These are phyloP conservation scores for Salix udensis DNA, from an alignment of 345 rosid genomes.

Conservation along the genomic window DNA sequence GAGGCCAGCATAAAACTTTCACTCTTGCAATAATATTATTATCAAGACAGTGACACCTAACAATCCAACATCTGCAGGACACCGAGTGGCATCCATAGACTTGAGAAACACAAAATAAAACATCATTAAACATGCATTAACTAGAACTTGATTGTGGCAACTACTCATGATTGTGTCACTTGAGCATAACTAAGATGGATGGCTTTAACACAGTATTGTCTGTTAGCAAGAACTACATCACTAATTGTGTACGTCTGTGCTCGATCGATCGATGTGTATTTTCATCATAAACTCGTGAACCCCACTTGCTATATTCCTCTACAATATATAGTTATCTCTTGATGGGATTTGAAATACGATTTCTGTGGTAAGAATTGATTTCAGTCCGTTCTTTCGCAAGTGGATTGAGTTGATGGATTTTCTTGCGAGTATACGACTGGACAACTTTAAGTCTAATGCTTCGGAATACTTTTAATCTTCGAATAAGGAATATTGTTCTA, in stretches of 20 bases:
- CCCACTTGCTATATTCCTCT: conserved; percentile 5
- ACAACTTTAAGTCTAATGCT: too few relatives aligned
- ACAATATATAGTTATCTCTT: neutral
- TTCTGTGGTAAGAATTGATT: neutral
- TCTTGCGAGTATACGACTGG: neutral
- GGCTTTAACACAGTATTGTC: neutral
- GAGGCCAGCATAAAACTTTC: neutral
- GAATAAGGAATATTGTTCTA: too few relatives aligned
- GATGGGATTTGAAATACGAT: conserved; percentile 9
- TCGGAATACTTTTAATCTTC: too few relatives aligned
- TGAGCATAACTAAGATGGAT: neutral
- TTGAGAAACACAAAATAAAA: neutral
- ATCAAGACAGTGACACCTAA: neutral
- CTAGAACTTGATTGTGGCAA: neutral
- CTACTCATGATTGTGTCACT: neutral
- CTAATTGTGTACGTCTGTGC: too few relatives aligned
- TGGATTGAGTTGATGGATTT: conserved; percentile 5
- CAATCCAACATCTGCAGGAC: neutral
- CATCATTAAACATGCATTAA: too few relatives aligned
- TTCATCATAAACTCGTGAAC: neutral
- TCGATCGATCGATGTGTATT: neutral
- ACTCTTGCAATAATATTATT: neutral
- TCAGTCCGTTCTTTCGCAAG: neutral
- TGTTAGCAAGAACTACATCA: neutral
- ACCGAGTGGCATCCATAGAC: too few relatives aligned